Base-by-base conservation (phyloP, 2,329 filamentous ascomycete genomes). In the Colletotrichum navitas region DNA sequence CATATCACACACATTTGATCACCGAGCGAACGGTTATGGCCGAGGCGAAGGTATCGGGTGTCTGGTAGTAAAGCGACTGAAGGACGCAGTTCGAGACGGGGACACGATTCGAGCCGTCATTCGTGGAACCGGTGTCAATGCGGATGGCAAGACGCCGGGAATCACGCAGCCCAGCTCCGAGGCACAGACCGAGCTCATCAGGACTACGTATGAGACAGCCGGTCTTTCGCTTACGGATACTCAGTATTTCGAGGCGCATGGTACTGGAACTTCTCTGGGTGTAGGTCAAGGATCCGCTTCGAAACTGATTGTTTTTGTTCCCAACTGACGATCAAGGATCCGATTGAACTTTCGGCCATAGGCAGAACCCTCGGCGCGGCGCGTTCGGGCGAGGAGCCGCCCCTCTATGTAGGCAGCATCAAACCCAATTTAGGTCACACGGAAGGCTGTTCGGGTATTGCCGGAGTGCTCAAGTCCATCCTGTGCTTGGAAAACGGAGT, bases 211-310 rank as follows among this genome's bases (percentile, higher is more conserved):
- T n/a, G 45, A 56, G 34, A 14, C 43, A 0, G 64, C 64, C 1
- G 58, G 59, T 0, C 36, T 71, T 1, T 36, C 29, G 2, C 43
- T 66, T 5, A n/a, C 76, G 74, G 79, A 81, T 6, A 76, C 76
- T 5, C 77, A 77, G 5, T 83, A 79, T 63, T 74, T 83, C 45
- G 85, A 88, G 72, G 81, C 82, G 7, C 85, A 88, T 7, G 87
- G 87, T 10, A 89, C 88, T 0, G 68, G 68, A 1, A 70, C 68
- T 1, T 41, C 63, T 21, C 1, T 66, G 0, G 68, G 68, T 2
- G 62, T 70, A 61, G 29, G 1, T 34, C 32, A 34, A 34, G 8
- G 8, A 6, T 34, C 4, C 32, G 32, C 32, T 4, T 34, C 32
- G 3, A 34, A 34, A 34, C 4, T 34, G 32, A 34, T 5, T 34